Percentiles rank a stretch among this genome's conserved stretches.
phyloP scores from a whole-genome alignment of 139 green algal genomes.

The Chlamydomonas applanata region DNA sequence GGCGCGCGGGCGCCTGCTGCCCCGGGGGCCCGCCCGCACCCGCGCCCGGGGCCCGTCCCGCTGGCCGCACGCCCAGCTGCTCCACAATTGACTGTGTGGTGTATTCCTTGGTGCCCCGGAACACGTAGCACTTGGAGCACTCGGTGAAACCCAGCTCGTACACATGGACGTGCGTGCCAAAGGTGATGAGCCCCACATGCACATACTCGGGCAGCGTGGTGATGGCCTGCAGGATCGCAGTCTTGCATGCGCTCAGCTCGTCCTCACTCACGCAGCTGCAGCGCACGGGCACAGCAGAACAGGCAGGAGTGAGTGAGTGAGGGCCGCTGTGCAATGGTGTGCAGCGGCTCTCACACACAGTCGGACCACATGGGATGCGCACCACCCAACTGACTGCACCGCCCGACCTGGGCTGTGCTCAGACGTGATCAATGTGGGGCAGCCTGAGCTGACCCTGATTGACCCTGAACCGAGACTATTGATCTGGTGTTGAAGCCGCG shows the following conservation, averaged over 20 bases:
- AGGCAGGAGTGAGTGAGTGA: too few species aligned
- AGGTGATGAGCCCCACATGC: conserved; percentile 87
- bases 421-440: too few species aligned
- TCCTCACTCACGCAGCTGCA: conserved; percentile 66
- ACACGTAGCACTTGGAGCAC: conserved; percentile 91
- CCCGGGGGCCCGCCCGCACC: neutral
- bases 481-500: too few species aligned
- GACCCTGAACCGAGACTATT: too few species aligned
- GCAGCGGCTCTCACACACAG: too few species aligned
- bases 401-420: too few species aligned
- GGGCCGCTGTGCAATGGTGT: too few species aligned
- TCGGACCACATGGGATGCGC: too few species aligned
- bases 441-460: too few species aligned
- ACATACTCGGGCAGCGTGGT: conserved; percentile 67
- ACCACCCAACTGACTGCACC: too few species aligned
- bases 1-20: conserved; percentile 4
- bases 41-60: conserved; percentile 5
- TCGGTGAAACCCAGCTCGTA: conserved; percentile 95
- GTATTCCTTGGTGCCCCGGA: conserved; percentile 92
- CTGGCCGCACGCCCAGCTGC: conserved; percentile 72
- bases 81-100: conserved; percentile 54
- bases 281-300: too few species aligned
- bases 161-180: conserved; percentile 95
- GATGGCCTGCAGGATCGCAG: conserved; percentile 73
- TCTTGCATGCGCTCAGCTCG: conserved; percentile 80